A percentile compares a stretch with the other conserved stretches of the same genome.
Conservation (phyloP, 306 rosid species). For the Acacia acuminata region DNA sequence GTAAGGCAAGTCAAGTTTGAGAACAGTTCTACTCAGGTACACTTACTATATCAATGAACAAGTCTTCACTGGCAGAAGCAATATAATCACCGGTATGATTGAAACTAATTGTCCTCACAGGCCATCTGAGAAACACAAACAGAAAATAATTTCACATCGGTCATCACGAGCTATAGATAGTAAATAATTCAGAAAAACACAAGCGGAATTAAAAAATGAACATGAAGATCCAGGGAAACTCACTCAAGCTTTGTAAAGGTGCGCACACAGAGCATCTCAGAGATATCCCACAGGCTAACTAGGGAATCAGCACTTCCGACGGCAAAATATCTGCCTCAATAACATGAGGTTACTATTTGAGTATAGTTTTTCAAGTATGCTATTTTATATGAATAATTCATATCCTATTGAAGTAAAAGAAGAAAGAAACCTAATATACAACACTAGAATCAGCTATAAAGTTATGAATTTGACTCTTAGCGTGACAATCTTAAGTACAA, state of each 20-base stretch:
- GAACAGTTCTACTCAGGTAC: background rate
- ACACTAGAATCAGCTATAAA: background rate
- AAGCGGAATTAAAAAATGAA: conserved; percentile 15
- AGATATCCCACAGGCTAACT: conserved; percentile 94
- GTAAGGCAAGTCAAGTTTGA: background rate
- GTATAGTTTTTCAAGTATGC: background rate
- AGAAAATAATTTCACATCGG: conserved; percentile 22
- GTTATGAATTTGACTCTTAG: background rate
- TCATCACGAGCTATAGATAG: conserved; percentile 5
- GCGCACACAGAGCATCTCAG: conserved; percentile 94
- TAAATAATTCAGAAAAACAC: background rate
- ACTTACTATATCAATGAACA: conserved; percentile 91
- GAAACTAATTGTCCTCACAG: conserved; percentile 93
- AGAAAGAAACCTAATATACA: conserved; percentile 10
- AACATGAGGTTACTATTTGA: conserved; percentile 13
- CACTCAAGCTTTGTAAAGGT: conserved; percentile 94
- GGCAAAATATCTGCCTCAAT: conserved; percentile 69
- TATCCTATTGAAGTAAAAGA: conserved; percentile 13
- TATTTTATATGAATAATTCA: conserved; percentile 9
- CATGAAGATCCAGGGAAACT: conserved; percentile 37
- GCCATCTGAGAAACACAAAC: conserved; percentile 65
- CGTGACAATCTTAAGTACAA: conserved; percentile 7
- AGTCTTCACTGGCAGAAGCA: conserved; percentile 94
- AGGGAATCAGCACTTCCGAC: conserved; percentile 99
- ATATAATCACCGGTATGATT: conserved; percentile 82